Percentiles rank a stretch among this genome's conserved stretches.
phyloP scores from a whole-genome alignment of 352 stramenopile genomes.

The Pythium sukuiense region DNA sequence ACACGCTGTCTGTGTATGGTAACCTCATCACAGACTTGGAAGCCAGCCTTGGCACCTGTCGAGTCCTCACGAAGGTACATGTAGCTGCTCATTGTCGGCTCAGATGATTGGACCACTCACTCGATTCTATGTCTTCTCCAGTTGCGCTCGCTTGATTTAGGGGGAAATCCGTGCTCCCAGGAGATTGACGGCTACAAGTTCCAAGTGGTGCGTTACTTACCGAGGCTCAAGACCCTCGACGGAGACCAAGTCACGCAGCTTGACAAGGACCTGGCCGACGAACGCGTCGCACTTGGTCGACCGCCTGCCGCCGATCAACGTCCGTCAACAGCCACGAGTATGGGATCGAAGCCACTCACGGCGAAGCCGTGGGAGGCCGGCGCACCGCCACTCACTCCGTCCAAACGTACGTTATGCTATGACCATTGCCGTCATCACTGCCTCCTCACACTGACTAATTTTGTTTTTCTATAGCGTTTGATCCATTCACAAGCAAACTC shows the following conservation, averaged over 20 bases:
- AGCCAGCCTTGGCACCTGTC: slow-evolving; percentile 26
- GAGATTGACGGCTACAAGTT: slow-evolving; percentile 76
- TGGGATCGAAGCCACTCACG: slow-evolving; percentile 17
- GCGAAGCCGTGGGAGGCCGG: slow-evolving; percentile 21
- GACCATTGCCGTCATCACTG: neutral
- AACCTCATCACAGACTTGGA: slow-evolving; percentile 36
- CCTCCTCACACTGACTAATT: neutral
- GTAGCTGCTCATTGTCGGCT: neutral
- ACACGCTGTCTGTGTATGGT: slow-evolving; percentile 33
- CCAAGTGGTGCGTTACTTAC: slow-evolving; percentile 52
- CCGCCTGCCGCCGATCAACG: slow-evolving; percentile 6
- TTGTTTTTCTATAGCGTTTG: slow-evolving; percentile 27
- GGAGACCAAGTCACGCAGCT: slow-evolving; percentile 71
- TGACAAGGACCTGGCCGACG: slow-evolving; percentile 74
- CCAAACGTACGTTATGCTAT: slow-evolving; percentile 18
- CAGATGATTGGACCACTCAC: too few species aligned
- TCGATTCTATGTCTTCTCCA: slow-evolving; percentile 14
- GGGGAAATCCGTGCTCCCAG: slow-evolving; percentile 70
- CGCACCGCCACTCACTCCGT: slow-evolving; percentile 12
- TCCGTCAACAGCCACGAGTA: slow-evolving; percentile 17
- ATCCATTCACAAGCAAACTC: slow-evolving; percentile 54
- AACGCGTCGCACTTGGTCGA: slow-evolving; percentile 39
- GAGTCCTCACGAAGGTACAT: slow-evolving; percentile 30
- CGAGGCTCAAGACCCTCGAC: slow-evolving; percentile 69
- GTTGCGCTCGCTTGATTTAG: slow-evolving; percentile 70